phyloP scores from a whole-genome alignment of 2,329 filamentous ascomycete species.

The Ramularia endophylla region DNA sequence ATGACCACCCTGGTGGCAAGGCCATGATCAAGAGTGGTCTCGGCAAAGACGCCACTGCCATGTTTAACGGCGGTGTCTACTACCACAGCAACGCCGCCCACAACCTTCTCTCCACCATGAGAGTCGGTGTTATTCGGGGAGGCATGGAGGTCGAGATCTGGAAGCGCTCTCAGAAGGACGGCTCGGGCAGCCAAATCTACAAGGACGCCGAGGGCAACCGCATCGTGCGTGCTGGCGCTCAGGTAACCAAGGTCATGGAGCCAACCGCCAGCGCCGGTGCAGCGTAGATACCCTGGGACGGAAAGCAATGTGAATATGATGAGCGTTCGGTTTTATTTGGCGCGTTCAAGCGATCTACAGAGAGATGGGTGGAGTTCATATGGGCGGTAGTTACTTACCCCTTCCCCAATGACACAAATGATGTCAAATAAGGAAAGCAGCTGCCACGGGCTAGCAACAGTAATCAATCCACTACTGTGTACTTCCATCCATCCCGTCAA shows the following conservation, averaged over 20 bases:
- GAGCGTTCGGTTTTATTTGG: slow-evolving; percentile 6
- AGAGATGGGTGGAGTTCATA: not conserved
- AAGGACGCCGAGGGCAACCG: slow-evolving; percentile 76
- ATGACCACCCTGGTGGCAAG: slow-evolving; percentile 85
- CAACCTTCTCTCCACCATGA: slow-evolving; percentile 83
- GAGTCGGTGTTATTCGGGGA: slow-evolving; percentile 77
- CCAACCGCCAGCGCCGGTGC: slow-evolving; percentile 79
- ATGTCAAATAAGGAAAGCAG: too few species aligned
- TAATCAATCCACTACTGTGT: too few species aligned
- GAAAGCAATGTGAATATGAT: slow-evolving; percentile 6
- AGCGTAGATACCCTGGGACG: slow-evolving; percentile 46
- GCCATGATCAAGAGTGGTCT: slow-evolving; percentile 76
- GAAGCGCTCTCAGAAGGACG: slow-evolving; percentile 79
- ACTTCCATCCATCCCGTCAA: too few species aligned
- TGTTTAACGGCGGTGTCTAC: slow-evolving; percentile 90
- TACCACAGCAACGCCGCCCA: slow-evolving; percentile 85
- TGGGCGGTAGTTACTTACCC: too few species aligned
- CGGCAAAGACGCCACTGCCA: slow-evolving; percentile 82
- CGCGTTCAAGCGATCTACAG: slow-evolving; percentile 17
- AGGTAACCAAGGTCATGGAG: slow-evolving; percentile 76
- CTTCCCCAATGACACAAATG: too few species aligned
- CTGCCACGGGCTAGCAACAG: too few species aligned
- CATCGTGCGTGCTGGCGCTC: slow-evolving; percentile 77
- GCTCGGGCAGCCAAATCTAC: slow-evolving; percentile 73
- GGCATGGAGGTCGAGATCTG: slow-evolving; percentile 89